phyloP scores from a whole-genome alignment of 2,329 filamentous ascomycete genomes.

The Cladophialophora psammophila region DNA sequence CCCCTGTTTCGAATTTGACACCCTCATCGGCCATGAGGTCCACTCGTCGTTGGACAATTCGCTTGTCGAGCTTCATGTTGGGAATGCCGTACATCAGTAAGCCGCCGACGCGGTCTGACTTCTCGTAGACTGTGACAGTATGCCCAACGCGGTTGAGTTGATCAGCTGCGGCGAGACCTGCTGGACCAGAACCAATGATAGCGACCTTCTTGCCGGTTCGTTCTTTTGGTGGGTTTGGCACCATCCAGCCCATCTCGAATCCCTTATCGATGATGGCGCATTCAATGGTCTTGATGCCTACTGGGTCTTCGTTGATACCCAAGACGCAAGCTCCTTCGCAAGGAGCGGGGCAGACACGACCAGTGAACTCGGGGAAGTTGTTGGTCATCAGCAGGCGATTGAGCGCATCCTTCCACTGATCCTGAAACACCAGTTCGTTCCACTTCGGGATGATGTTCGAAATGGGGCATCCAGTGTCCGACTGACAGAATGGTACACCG shows the following conservation, averaged over 20 bases:
- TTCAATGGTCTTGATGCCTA: conserved; percentile 98
- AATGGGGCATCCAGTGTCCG: conserved; percentile 93
- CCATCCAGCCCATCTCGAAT: conserved; percentile 98
- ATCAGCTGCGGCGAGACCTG: conserved; percentile 88
- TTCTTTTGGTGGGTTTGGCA: conserved; percentile 76
- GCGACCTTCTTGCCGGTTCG: conserved; percentile 89
- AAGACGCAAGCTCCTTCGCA: conserved; percentile 96
- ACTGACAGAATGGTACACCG: conserved; percentile 97
- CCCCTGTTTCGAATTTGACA: conserved; percentile 78
- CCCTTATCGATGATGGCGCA: conserved; percentile 97
- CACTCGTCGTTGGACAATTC: conserved; percentile 91
- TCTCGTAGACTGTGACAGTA: conserved; percentile 87
- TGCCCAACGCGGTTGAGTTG: conserved; percentile 95
- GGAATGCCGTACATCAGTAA: conserved; percentile 98
- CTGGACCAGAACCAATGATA: conserved; percentile 88
- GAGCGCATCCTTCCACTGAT: conserved; percentile 88
- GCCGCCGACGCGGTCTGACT: conserved; percentile 86
- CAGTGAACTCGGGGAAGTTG: conserved; percentile 98
- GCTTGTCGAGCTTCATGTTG: conserved; percentile 99
- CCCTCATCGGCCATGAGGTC: conserved; percentile 95
- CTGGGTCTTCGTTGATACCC: conserved; percentile 95
- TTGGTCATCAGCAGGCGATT: conserved; percentile 95
- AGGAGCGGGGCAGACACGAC: conserved; percentile 93
- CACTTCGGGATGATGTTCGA: conserved; percentile 98
- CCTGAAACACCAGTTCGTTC: conserved; percentile 80